Evolutionary conservation across 345 rosid species (phyloP).

Genomic region (Bruguiera gymnorhiza): DNA sequence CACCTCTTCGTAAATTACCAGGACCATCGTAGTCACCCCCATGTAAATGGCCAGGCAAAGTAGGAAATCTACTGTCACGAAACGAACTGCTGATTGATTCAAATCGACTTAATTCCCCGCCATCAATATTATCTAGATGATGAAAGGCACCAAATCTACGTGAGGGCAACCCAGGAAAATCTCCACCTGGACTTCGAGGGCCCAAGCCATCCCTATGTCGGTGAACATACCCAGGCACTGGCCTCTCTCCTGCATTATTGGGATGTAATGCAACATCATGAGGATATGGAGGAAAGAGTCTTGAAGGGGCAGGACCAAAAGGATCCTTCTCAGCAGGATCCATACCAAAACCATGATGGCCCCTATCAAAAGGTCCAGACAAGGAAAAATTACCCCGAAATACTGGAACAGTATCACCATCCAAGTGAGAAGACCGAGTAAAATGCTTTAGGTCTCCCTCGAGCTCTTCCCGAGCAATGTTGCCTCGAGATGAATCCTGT

Average conservation of each 20-base stretch:
- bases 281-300: slow-evolving; percentile 43
- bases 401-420: slow-evolving; percentile 33
- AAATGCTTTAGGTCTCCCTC: slow-evolving; percentile 47
- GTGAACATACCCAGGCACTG: slow-evolving; percentile 41
- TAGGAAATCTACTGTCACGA: slow-evolving; percentile 43
- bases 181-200: slow-evolving; percentile 57
- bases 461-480: slow-evolving; percentile 34
- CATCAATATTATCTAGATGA: slow-evolving; percentile 39
- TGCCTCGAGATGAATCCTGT: slow-evolving; percentile 29
- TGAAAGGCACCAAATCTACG: slow-evolving; percentile 38
- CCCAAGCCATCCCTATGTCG: slow-evolving; percentile 37
- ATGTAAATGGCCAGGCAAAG: slow-evolving; percentile 35
- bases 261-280: slow-evolving; percentile 21
- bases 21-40: slow-evolving; percentile 53
- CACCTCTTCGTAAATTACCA: slow-evolving; percentile 35
- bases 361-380: slow-evolving; percentile 42
- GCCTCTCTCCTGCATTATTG: slow-evolving; percentile 36
- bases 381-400: slow-evolving; percentile 35
- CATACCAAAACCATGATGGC: slow-evolving; percentile 37
- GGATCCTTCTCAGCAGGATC: slow-evolving; percentile 40
- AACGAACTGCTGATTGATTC: slow-evolving; percentile 29
- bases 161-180: slow-evolving; percentile 35
- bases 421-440: slow-evolving; percentile 40
- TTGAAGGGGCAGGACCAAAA: slow-evolving; percentile 33
- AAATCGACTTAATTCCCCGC: slow-evolving; percentile 39